Evolutionary conservation across 352 stramenopile genomes (phyloP).

Genomic region (Phytophthora capsici): DNA sequence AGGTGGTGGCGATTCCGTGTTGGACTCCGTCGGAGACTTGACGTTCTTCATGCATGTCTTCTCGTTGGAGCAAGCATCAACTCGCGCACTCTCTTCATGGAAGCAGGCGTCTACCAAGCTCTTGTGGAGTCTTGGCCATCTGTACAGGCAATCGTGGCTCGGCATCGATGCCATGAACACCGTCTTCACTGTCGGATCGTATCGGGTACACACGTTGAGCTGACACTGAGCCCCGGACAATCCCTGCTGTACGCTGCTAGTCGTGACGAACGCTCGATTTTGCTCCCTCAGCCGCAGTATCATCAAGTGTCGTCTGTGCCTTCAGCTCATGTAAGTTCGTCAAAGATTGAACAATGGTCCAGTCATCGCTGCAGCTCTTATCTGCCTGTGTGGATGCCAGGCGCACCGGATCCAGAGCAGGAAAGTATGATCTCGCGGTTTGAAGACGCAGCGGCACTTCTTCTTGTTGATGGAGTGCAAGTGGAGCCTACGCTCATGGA

Average conservation of each 20-base stretch:
- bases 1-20: slow-evolving; percentile 71
- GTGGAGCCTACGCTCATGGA: slow-evolving; percentile 69
- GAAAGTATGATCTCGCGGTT: slow-evolving; percentile 64
- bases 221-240: slow-evolving; percentile 51
- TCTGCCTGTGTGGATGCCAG: slow-evolving; percentile 69
- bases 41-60: slow-evolving; percentile 57
- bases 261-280: slow-evolving; percentile 32
- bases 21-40: slow-evolving; percentile 53
- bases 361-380: slow-evolving; percentile 60
- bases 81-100: slow-evolving; percentile 73
- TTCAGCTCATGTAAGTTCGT: slow-evolving; percentile 26
- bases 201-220: slow-evolving; percentile 40
- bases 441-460: slow-evolving; percentile 56
- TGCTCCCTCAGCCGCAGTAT: slow-evolving; percentile 33
- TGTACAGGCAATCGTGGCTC: slow-evolving; percentile 35
- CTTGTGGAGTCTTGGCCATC: slow-evolving; percentile 50
- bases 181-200: slow-evolving; percentile 54
- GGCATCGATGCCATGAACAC: slow-evolving; percentile 57
- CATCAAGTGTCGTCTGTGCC: slow-evolving; percentile 17
- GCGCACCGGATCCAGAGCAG: slow-evolving; percentile 52
- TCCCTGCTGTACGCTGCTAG: slow-evolving; percentile 40
- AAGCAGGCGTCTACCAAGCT: slow-evolving; percentile 54
- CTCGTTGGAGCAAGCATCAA: slow-evolving; percentile 62
- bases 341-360: slow-evolving; percentile 47
- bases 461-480: slow-evolving; percentile 63